phyloP scores from a whole-genome alignment of 495 filamentous ascomycete species.

The Jackrogersella minutella region DNA sequence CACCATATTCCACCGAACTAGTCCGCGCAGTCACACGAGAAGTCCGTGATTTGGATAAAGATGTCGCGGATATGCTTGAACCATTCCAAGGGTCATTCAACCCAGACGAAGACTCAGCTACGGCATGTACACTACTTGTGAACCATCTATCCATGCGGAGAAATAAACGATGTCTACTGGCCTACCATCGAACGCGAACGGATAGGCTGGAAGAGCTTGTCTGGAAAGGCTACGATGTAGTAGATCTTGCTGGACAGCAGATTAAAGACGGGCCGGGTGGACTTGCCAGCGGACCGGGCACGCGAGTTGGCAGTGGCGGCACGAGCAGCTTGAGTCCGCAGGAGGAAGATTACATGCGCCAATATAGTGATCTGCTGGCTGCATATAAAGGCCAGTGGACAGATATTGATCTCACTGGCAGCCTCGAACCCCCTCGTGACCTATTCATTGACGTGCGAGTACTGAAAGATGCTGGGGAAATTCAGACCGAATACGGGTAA shows the following conservation, averaged over 20 bases:
- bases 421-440: conserved; percentile 91
- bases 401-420: conserved; percentile 95
- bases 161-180: conserved; percentile 95
- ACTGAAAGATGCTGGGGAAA: conserved; percentile 96
- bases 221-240: conserved; percentile 86
- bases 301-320: conserved; percentile 53
- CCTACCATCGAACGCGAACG: conserved; percentile 88
- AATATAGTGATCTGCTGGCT: conserved; percentile 90
- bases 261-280: conserved; percentile 41
- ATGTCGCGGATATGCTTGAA: conserved; percentile 80
- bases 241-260: conserved; percentile 57
- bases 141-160: conserved; percentile 94
- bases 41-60: conserved; percentile 92
- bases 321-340: conserved; percentile 91
- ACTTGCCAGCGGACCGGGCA: conserved; percentile 32
- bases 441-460: conserved; percentile 98
- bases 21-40: conserved; percentile 88
- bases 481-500: conserved; percentile 99
- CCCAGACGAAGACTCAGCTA: conserved; percentile 81
- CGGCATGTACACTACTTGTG: conserved; percentile 87
- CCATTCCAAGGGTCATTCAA: conserved; percentile 87
- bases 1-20: conserved; percentile 91
- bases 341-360: conserved; percentile 94
- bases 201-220: conserved; percentile 94
- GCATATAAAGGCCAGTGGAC: conserved; percentile 99